These are phyloP conservation scores for Nakaseomyces sp. DNA, from an alignment of 1,139 yeast species.

Conservation along the genomic window DNA sequence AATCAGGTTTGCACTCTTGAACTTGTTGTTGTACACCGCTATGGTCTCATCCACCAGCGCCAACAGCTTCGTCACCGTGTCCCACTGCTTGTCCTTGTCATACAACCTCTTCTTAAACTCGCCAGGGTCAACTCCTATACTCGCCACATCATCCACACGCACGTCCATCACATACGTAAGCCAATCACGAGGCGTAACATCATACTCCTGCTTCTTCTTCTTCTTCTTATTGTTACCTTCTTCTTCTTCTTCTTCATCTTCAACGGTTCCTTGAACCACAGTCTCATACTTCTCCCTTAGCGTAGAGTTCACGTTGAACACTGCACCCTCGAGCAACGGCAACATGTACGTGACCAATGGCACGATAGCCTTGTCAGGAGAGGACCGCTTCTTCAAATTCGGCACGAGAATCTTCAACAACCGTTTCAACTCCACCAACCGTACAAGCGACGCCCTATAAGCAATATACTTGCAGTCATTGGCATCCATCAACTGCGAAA, in stretches of 20 bases:
- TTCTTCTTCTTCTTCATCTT: constrained; percentile 9
- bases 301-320: constrained; percentile 24
- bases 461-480: constrained; percentile 27
- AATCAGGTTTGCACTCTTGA: constrained; percentile 30
- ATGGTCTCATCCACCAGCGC: constrained; percentile 33
- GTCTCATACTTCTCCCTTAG: constrained; percentile 25
- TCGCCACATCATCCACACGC: constrained; percentile 9
- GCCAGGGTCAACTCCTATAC: constrained; percentile 8
- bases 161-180: constrained; percentile 10
- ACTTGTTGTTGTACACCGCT: constrained; percentile 41
- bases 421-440: constrained; percentile 20
- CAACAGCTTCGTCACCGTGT: constrained; percentile 18
- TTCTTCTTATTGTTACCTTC: constrained; percentile 9
- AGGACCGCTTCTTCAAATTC: constrained; percentile 14
- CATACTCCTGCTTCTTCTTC: constrained; percentile 19
- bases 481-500: constrained; percentile 19
- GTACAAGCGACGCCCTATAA: constrained; percentile 22
- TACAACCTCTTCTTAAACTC: constrained; percentile 19
- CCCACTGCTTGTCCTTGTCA: constrained; percentile 22
- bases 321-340: constrained; percentile 25
- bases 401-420: constrained; percentile 19
- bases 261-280: neutral
- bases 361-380: constrained; percentile 16
- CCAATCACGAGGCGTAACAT: constrained; percentile 14
- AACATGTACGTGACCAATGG: constrained; percentile 27